These are phyloP conservation scores for Ceratobasidium sp. DNA, from an alignment of 1,284 basidiomycete species.

Conservation along the genomic window DNA sequence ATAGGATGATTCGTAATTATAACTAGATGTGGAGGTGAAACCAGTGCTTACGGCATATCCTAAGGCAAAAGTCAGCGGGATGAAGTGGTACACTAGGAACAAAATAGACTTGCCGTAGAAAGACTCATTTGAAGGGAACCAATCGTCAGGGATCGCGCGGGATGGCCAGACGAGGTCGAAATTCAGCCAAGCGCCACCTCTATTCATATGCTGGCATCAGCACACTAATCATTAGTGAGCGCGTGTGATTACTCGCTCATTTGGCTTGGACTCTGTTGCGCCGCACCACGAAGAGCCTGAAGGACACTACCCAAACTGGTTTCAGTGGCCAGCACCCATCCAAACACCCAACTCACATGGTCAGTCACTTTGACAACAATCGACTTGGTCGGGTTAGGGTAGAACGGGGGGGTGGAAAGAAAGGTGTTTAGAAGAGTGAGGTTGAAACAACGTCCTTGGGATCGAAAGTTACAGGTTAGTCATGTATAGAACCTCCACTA, in stretches of 20 bases:
- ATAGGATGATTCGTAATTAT: not conserved
- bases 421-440: slow-evolving; percentile 73
- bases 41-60: slow-evolving; percentile 18
- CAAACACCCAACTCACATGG: slow-evolving; percentile 4
- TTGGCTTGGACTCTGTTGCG: slow-evolving; percentile 25
- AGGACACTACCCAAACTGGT: slow-evolving; percentile 8
- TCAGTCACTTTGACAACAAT: slow-evolving; percentile 53
- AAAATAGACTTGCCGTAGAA: slow-evolving; percentile 25
- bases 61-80: not conserved
- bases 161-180: slow-evolving; percentile 42
- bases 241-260: slow-evolving; percentile 4
- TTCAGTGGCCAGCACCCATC: not conserved
- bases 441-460: slow-evolving; percentile 68
- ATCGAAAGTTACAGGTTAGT: not conserved
- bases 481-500: not conserved
- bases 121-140: slow-evolving; percentile 38
- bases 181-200: slow-evolving; percentile 40
- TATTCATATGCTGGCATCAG: not conserved
- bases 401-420: slow-evolving; percentile 69
- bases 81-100: not conserved
- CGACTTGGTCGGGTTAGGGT: slow-evolving; percentile 64
- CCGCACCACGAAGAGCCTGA: slow-evolving; percentile 31
- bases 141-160: slow-evolving; percentile 36
- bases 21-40: not conserved
- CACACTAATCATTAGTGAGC: not conserved